Base-by-base conservation (phyloP, 371 early-diverging fungal genomes). In the Parasitella parasitica region DNA sequence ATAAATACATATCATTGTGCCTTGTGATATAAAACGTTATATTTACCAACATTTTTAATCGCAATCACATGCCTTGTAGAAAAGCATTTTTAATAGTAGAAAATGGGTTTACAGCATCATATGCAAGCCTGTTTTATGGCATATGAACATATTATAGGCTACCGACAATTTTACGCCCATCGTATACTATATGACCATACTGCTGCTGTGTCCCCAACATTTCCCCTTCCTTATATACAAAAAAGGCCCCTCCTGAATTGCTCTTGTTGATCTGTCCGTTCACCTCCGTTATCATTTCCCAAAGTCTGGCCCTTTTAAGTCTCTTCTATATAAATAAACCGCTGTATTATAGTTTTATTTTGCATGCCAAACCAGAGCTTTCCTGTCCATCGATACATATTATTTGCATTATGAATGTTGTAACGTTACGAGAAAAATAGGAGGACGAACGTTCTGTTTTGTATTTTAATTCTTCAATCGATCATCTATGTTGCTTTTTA, bases 251-350 rank as follows among this genome's bases (percentile, higher is more conserved):
- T 36, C 50, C 59, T 50, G 50, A 58, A 48, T 35, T 46, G 41
- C 15, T 58, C n/a, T 53, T 18, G 37, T 51, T 57, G 66, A 57
- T 61, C 66, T 61, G 66, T 66, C 66, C 66, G 66, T 61, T 53
- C 61, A 53, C 53, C 55, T 61, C 66, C 66, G 66, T 66, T 66
- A 66, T 66, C 61, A 53, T 49, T 22, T 57, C 46, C 39, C 34
- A 46, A 22, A 56, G 43, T 34, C 43, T 43, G 46, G 35, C 46
- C 57, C 37, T 51, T 32, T 35, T 49, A 48, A 57, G 22, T 38
- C 50, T 38, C 48, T 28, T 46, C 35, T 54, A 55, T 52, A 66
- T 59, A 59, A 58, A 58, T 58, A 46, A 48, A 32, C 32, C 38
- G 13, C 11, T 43, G 2, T 16, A 32, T 15, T 54, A 7, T 32